Base-by-base conservation (phyloP, 495 filamentous ascomycete genomes). In the Rusavskia elegans region DNA sequence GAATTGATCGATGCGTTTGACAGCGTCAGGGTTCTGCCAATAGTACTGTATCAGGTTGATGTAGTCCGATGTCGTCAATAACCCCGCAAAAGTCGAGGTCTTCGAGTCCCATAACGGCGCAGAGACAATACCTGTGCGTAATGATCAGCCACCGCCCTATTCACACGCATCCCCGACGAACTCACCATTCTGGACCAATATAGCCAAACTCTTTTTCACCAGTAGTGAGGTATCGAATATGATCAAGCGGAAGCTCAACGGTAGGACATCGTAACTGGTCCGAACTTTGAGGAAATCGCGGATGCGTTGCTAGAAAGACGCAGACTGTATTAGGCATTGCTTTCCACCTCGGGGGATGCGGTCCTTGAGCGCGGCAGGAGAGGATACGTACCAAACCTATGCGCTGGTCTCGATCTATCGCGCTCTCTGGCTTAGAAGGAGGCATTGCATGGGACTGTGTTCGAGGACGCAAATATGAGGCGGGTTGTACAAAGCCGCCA, bases 41-140 rank as follows among this genome's bases (percentile, higher is more conserved):
- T 97, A 97, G 66, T 97, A 99, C 68, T 97, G 93, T 50, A 99
- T 93, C 51, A 99, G 84, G 64, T 99, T 99, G 72, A 99, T 73
- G 66, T 92, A 99, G 66, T 99, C 92, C 55, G 87, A 92, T 45
- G 87, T 93, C 20, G 92, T 97, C 61, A 99, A 75, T 23, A 97
- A 74, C 48, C 92, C 92, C 23, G 93, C 92, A 63, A 97, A 99
- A 21, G 83, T 87, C 25, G 89, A 95, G 5, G 83, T 85, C 52
- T 86, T 86, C 32, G 89, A 95, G 68, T 99, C 92, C 92, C 92
- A 99, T 56, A 99, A 75, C 25, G 92, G 92, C 21, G 92, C 92
- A 40, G 92, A 99, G 44, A 99, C 92, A 66, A 99, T 97, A 64
- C 89, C 92, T 96, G 64, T 54, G 63, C 48, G 50, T 46, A 46